phyloP scores from a whole-genome alignment of 768 basidiomycete genomes.

The Chalciporus piperatus region DNA sequence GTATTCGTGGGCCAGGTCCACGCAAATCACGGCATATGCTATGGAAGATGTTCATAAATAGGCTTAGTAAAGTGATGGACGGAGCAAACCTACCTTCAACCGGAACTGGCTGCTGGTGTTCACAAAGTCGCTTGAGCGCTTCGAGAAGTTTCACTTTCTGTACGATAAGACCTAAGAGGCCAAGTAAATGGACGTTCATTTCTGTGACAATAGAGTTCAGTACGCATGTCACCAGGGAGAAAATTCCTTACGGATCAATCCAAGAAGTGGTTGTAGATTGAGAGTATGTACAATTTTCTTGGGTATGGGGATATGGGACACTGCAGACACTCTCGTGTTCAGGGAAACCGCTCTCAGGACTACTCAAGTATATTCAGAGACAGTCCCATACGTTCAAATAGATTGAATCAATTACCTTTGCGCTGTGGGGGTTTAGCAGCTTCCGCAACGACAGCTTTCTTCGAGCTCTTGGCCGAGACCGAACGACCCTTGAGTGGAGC shows the following conservation, averaged over 20 bases:
- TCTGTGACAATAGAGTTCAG: conserved; percentile 35
- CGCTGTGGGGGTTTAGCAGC: conserved; percentile 47
- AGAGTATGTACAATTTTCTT: conserved; percentile 8
- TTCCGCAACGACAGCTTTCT: conserved; percentile 13
- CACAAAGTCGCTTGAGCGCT: conserved; percentile 57
- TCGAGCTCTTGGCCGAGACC: conserved; percentile 3
- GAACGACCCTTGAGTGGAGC: conserved; percentile 40
- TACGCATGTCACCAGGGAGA: neutral
- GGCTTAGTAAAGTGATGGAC: neutral
- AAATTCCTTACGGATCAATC: conserved; percentile 50
- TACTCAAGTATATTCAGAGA: neutral
- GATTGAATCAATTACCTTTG: conserved; percentile 30
- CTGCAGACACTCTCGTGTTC: conserved; percentile 8
- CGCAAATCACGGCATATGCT: conserved; percentile 65
- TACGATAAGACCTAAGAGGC: conserved; percentile 63
- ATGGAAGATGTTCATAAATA: neutral
- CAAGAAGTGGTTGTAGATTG: conserved; percentile 37
- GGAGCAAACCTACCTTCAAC: conserved; percentile 44
- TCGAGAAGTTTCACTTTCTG: conserved; percentile 68
- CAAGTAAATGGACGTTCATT: conserved; percentile 58
- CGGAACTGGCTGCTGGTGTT: conserved; percentile 40
- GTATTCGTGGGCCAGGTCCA: conserved; percentile 79
- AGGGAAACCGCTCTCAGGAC: conserved; percentile 17
- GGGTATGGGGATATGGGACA: neutral
- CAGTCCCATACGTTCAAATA: neutral